Base-by-base conservation (phyloP, 352 stramenopile genomes). In the Phytopythium ostracodes region DNA sequence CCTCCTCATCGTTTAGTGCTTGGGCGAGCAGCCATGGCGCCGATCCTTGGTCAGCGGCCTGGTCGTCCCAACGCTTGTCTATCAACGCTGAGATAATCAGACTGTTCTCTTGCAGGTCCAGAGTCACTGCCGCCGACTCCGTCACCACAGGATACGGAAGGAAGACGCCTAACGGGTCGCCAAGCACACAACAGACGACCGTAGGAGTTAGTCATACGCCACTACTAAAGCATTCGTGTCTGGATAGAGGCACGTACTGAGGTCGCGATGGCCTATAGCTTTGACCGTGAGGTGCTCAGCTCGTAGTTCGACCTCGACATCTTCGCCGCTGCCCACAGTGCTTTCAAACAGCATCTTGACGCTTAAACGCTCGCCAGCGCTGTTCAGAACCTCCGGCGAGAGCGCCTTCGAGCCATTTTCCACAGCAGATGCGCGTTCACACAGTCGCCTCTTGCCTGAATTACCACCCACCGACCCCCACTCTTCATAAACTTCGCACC, bases 61-160 rank as follows among this genome's bases (percentile, higher is more conserved):
- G 47, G 38, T 46, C 67, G 36, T 76, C 59, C 79, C 79, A 94
- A 4, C 49, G 62, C 44, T 86, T 89, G 38, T 90, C 76, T n/a
- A 94, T 75, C 6, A 27, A 35, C 1, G 78, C 20, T 7, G 53
- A 59, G 22, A 92, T 52, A 8, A 70, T 60, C 55, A 94, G 43
- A 1, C 27, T 65, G 38, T 88, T 87, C 4, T 52, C 51, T 35
- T 35, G 46, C 12, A 52, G 63, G 61, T 80, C 50, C 6, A 91
- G 70, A 18, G 64, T 63, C 35, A 83, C 79, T 5, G 46, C 66
- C n/a, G 71, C 63, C 10, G 70, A 68, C 1, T 65, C 59, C 12
- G 76, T 36, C 10, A 69, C 31, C 12, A 94, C 72, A 10, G 83
- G 85, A 53, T 87, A 92, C 35, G 85, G 85, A 18, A 94, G 72